A percentile compares a stretch with the other conserved stretches of the same genome.
These are phyloP conservation scores for Arachnopeziza araneosa DNA, from an alignment of 2,329 filamentous ascomycete species.

Conservation along the genomic window DNA sequence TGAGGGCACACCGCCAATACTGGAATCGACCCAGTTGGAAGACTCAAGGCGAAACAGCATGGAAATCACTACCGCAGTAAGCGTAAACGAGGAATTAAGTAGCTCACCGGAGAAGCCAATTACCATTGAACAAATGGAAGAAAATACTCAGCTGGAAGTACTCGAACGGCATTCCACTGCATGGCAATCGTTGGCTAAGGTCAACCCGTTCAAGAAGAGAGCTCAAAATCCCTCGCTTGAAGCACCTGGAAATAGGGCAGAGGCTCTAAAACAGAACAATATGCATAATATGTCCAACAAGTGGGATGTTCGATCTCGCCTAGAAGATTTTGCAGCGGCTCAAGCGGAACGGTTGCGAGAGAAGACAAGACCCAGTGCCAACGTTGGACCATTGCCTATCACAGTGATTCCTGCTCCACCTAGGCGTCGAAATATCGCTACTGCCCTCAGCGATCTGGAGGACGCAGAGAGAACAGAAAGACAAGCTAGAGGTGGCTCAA, in stretches of 20 bases:
- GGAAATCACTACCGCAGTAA: slow-evolving; percentile 13
- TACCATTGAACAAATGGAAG: slow-evolving; percentile 14
- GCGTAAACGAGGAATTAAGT: slow-evolving; percentile 3
- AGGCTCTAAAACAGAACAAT: slow-evolving; percentile 11
- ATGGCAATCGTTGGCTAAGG: slow-evolving; percentile 21
- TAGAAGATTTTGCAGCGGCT: slow-evolving; percentile 56
- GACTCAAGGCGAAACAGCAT: slow-evolving; percentile 21
- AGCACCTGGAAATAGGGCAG: slow-evolving; percentile 25
- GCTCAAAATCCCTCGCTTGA: slow-evolving; percentile 27
- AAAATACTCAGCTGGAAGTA: slow-evolving; percentile 4
- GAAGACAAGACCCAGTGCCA: slow-evolving; percentile 46
- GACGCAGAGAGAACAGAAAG: slow-evolving; percentile 7
- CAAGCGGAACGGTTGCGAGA: slow-evolving; percentile 57
- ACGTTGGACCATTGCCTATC: slow-evolving; percentile 51
- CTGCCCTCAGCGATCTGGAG: slow-evolving; percentile 46
- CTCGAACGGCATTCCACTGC: slow-evolving; percentile 5
- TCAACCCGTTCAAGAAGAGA: slow-evolving; percentile 26
- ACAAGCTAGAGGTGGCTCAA: neutral
- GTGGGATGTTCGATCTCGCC: slow-evolving; percentile 52
- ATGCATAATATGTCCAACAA: slow-evolving; percentile 24
- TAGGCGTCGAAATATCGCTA: slow-evolving; percentile 51
- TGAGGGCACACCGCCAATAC: slow-evolving; percentile 29
- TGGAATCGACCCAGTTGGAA: slow-evolving; percentile 3
- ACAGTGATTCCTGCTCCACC: slow-evolving; percentile 57
- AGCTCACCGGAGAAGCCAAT: slow-evolving; percentile 14